These are phyloP conservation scores for Phytophthora multivora DNA, from an alignment of 352 stramenopile genomes.

Conservation along the genomic window DNA sequence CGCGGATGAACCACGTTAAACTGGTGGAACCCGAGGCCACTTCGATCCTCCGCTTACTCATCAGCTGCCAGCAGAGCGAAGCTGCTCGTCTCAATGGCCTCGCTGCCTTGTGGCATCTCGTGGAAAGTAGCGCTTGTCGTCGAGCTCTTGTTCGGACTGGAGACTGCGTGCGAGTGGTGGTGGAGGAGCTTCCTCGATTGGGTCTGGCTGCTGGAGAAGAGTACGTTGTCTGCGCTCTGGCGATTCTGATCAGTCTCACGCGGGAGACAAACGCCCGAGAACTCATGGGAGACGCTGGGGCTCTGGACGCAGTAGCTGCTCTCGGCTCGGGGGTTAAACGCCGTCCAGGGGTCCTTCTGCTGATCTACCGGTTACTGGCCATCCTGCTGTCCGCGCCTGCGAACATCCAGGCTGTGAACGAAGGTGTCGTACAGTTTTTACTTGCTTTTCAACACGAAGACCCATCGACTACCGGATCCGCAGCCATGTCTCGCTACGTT, in stretches of 20 bases:
- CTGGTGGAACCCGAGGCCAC: conserved; percentile 61
- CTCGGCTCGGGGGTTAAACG: conserved; percentile 24
- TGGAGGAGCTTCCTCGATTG: conserved; percentile 48
- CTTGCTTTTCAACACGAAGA: conserved; percentile 44
- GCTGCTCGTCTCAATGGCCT: conserved; percentile 52
- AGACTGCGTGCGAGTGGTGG: conserved; percentile 50
- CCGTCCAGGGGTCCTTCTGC: conserved; percentile 16
- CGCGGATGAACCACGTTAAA: conserved; percentile 66
- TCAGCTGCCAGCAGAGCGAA: conserved; percentile 27
- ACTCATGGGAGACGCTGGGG: conserved; percentile 41
- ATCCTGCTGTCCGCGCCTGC: conserved; percentile 52
- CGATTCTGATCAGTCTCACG: conserved; percentile 43
- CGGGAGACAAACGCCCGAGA: conserved; percentile 39
- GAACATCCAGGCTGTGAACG: conserved; percentile 49
- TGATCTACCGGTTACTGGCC: conserved; percentile 59
- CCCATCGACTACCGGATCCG: background rate
- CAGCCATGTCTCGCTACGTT: conserved; percentile 59
- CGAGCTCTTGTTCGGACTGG: conserved; percentile 45
- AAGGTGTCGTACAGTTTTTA: conserved; percentile 62
- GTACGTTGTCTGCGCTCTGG: conserved; percentile 47
- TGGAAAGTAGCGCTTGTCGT: conserved; percentile 55
- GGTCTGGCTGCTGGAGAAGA: conserved; percentile 26
- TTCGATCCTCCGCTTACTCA: conserved; percentile 41
- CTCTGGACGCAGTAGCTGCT: conserved; percentile 45
- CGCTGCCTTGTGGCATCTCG: conserved; percentile 54